Percentiles rank a stretch among this genome's conserved stretches.
Evolutionary conservation across 2,329 filamentous ascomycete species (phyloP).

Genomic region (Cladobotryum mycophilum): DNA sequence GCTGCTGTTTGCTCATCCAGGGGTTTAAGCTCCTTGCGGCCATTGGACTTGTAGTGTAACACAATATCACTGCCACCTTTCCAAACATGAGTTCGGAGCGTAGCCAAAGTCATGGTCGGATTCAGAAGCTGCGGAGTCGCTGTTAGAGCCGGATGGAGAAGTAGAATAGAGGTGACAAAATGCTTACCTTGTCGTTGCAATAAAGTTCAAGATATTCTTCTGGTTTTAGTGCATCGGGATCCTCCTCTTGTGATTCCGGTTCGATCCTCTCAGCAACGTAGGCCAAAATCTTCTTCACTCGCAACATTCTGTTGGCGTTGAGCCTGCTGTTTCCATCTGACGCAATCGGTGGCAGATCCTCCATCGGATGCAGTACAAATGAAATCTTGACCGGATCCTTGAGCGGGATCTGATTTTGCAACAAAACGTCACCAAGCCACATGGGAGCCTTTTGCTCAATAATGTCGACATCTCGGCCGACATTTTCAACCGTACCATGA

Average conservation of each 20-base stretch:
- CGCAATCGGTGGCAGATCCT: conserved; percentile 67
- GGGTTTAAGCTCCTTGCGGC: conserved; percentile 56
- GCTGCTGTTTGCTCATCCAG: neutral
- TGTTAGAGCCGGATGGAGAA: conserved; percentile 8
- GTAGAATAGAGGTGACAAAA: neutral
- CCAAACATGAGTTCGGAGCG: conserved; percentile 87
- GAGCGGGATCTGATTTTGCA: conserved; percentile 71
- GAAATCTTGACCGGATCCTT: conserved; percentile 98
- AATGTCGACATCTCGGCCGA: conserved; percentile 70
- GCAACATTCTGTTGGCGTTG: conserved; percentile 94
- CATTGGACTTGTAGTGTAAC: conserved; percentile 86
- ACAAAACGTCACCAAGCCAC: conserved; percentile 85
- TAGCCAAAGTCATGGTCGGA: conserved; percentile 86
- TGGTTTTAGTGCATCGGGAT: conserved; percentile 59
- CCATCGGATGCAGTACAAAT: conserved; percentile 79
- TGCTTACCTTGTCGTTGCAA: conserved; percentile 82
- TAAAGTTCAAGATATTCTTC: conserved; percentile 95
- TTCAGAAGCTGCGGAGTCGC: conserved; percentile 50
- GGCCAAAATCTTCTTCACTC: conserved; percentile 86
- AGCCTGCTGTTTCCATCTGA: conserved; percentile 80
- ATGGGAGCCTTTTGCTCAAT: conserved; percentile 82
- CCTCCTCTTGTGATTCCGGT: conserved; percentile 52
- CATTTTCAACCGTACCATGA: conserved; percentile 73
- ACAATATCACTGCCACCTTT: conserved; percentile 90
- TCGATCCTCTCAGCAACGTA: conserved; percentile 94